Evolutionary conservation across 228 moss, liverwort and hornwort species (phyloP), one percentile per base, ranked within the genome.

Genomic region (Sphagnum magellanicum): DNA sequence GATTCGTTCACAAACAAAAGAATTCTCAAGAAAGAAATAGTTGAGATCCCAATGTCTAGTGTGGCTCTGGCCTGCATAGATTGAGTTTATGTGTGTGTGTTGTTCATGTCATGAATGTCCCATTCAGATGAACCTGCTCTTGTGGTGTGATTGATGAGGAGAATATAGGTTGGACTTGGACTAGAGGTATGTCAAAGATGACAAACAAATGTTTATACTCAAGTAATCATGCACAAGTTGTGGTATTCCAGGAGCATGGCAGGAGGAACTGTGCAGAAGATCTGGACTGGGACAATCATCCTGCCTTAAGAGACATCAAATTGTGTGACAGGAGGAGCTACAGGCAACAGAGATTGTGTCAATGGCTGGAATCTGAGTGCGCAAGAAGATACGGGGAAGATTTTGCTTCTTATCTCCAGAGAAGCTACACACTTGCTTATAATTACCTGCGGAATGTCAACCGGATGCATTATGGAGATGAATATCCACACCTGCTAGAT

Each of bases 401-500:
- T 47, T 70, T 80, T 4, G 7, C 8, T 10, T 62, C 13, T 16
- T 80, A 83, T 63, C 55, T 77, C 9, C 7, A 50, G 4, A 77
- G 79, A 0, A 79, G 79, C 62, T 72, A 72, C 4, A 80, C 83
- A 0, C 50, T 70, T 6, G 80, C 77, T 0, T 77, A 77, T 67
- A 73, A 77, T 11, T 74, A 61, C 65, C 65, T 83, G 0, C 77
- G 77, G 66, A 48, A 16, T 67, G 67, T 77, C 8, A 75, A 73
- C 68, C 74, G 75, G 58, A 12, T 83, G 66, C 66, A 80, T 10
- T 73, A 73, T 2, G 84, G 77, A 4, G 84, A 84, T 8, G 80
- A 80, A 51, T 80, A 46, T 49, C 53, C 72, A 4, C 77, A 78
- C 63, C 14, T 52, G 13, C 8, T 84, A 10, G 84, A 80, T 49